Evolutionary conservation across 108 stramenopile genomes (phyloP), one percentile per base, ranked within the genome.

Genomic region (Nitzschia palea): DNA sequence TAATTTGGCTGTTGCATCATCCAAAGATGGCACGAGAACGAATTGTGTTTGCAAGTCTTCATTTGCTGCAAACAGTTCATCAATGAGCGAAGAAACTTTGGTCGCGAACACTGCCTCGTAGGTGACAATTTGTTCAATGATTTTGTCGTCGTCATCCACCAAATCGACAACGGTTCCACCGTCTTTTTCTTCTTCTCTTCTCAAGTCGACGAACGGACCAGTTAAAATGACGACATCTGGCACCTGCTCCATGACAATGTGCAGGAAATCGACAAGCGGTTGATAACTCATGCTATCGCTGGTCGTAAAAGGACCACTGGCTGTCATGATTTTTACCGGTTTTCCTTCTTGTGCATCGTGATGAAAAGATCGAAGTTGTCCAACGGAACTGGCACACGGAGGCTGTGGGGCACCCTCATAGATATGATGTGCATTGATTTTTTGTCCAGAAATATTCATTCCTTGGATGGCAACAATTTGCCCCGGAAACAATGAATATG

Each of bases 391-490:
- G n/a, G 71, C 51, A 31, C 70, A 75, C 6, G 78, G 78, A 18
- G 74, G 74, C 1, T 48, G 60, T 6, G 72, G 18, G 2, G 73
- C 72, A 17, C 96, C 96, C 53, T 96, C 95, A 40, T 70, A 74
- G 43, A 98, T 75, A 31, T 78, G 76, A 28, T 80, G 65, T 3
- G 85, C 96, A 34, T 86, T 78, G 67, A 98, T 68, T 55, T 74
- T 91, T 27, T 87, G 70, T 9, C 97, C 97, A 4, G 85, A 79
- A 34, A 84, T 59, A 76, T 96, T 97, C 62, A 95, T 77, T 23
- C 98, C 98, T 67, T 93, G 83, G 29, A 96, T 82, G 20, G 93
- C 96, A 18, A 99, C 95, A 45, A 97, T 93, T 81, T 99, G 98
- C 22, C 98, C 98, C 0, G 97, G 96, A 77, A 97, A 99, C 26